Percentiles rank a stretch among this genome's conserved stretches.
Evolutionary conservation across 148 eudicot genomes (phyloP).

Genomic region (Rhododendron griersonianum): DNA sequence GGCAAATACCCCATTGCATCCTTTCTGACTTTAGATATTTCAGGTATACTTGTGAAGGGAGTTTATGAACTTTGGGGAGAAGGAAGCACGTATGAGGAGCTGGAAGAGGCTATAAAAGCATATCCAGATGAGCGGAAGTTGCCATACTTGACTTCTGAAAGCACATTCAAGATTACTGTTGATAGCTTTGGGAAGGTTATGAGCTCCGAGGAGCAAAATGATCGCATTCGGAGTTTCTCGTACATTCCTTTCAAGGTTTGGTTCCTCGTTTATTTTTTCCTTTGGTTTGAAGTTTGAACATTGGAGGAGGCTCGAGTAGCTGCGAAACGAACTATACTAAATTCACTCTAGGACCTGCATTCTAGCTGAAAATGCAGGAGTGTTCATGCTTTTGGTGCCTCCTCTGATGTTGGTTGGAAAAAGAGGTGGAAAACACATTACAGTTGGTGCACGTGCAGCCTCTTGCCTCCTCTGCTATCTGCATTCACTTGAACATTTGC

Average conservation of each 20-base stretch:
- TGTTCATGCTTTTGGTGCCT: background rate
- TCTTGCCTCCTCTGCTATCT: background rate
- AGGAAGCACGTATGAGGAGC: constrained; percentile 66
- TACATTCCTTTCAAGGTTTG: constrained; percentile 88
- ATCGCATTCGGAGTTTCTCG: constrained; percentile 48
- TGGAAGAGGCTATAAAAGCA: constrained; percentile 66
- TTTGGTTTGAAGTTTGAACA: background rate
- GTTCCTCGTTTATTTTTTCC: background rate
- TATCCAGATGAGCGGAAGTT: constrained; percentile 73
- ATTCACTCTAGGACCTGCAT: background rate
- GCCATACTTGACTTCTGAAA: constrained; percentile 71
- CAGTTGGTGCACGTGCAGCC: background rate
- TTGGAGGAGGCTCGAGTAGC: constrained; percentile 3
- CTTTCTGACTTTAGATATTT: constrained; percentile 15
- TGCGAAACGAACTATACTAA: background rate
- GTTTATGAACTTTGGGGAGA: constrained; percentile 97
- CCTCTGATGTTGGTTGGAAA: background rate
- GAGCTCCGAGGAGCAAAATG: constrained; percentile 64
- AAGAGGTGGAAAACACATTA: background rate
- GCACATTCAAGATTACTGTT: constrained; percentile 68
- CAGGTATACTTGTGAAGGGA: constrained; percentile 98
- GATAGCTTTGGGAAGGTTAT: constrained; percentile 86
- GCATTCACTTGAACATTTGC: background rate
- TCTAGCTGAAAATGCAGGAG: background rate
- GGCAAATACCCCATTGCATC: background rate